phyloP scores from a whole-genome alignment of 257 asterid species.

The Plantago ovata region DNA sequence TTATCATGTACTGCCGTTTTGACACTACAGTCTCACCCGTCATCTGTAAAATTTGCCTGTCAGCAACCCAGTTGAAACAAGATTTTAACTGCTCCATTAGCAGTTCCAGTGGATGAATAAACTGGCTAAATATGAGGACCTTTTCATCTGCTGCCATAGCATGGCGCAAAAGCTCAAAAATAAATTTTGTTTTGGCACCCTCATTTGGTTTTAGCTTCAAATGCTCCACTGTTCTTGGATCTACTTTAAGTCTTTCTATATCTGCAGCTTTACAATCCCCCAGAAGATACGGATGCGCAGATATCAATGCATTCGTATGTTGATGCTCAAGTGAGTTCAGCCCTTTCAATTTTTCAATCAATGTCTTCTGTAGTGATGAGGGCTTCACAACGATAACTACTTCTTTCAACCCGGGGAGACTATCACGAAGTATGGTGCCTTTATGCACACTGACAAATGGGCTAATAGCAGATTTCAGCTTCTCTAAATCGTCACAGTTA shows the following conservation, averaged over 20 bases:
- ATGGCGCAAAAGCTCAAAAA: conserved; percentile 22
- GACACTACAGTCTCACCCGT: not conserved
- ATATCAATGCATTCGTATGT: conserved; percentile 22
- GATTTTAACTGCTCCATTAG: not conserved
- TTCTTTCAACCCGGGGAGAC: conserved; percentile 37
- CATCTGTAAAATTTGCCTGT: conserved; percentile 11
- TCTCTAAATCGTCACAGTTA: conserved; percentile 12
- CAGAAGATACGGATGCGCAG: conserved; percentile 24
- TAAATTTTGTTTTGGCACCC: conserved; percentile 28
- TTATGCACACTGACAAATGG: conserved; percentile 41
- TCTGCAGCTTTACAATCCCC: not conserved
- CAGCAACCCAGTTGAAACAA: conserved; percentile 5
- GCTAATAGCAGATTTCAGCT: conserved; percentile 25
- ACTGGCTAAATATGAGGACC: conserved; percentile 28
- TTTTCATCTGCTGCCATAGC: conserved; percentile 21
- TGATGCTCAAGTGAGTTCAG: conserved; percentile 11
- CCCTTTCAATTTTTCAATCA: conserved; percentile 19
- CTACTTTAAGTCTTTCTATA: not conserved
- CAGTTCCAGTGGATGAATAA: conserved; percentile 7
- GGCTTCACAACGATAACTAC: conserved; percentile 28
- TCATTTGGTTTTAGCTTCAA: conserved; percentile 15
- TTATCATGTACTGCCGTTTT: conserved; percentile 2
- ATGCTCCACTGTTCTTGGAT: conserved; percentile 1
- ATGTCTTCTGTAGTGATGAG: conserved; percentile 20
- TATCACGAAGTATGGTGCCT: conserved; percentile 30